These are phyloP conservation scores for Omphalotus olearius DNA, from an alignment of 1,284 basidiomycete genomes.

Conservation along the genomic window DNA sequence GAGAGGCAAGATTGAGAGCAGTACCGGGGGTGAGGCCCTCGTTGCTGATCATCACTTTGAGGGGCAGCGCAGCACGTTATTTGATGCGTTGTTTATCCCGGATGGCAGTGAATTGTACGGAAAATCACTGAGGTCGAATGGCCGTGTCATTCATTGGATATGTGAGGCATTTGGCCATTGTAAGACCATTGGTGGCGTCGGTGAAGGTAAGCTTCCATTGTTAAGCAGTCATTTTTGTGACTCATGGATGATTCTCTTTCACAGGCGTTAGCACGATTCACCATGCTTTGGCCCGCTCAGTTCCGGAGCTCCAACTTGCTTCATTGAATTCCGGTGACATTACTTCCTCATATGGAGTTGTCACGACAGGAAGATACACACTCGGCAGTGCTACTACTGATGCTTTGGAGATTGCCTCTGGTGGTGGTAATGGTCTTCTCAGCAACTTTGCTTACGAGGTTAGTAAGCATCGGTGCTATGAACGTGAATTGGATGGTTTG, in stretches of 20 bases:
- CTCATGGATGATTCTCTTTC: slow-evolving; percentile 1
- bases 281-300: slow-evolving; percentile 31
- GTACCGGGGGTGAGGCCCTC: slow-evolving; percentile 34
- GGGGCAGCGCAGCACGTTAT: slow-evolving; percentile 74
- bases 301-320: slow-evolving; percentile 43
- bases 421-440: slow-evolving; percentile 47
- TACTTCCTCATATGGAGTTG: slow-evolving; percentile 54
- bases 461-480: slow-evolving; percentile 59
- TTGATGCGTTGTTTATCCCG: slow-evolving; percentile 74
- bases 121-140: slow-evolving; percentile 47
- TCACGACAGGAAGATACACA: slow-evolving; percentile 51
- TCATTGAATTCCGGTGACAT: slow-evolving; percentile 33
- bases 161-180: slow-evolving; percentile 78
- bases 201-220: slow-evolving; percentile 43
- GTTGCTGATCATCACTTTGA: slow-evolving; percentile 70
- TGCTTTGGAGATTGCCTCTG: slow-evolving; percentile 35
- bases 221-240: neutral
- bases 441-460: slow-evolving; percentile 57
- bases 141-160: slow-evolving; percentile 65
- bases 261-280: slow-evolving; percentile 47
- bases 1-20: slow-evolving; percentile 51
- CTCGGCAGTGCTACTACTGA: slow-evolving; percentile 36
- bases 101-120: slow-evolving; percentile 57
- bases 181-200: slow-evolving; percentile 73
- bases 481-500: slow-evolving; percentile 57